These are phyloP conservation scores for Protomyces macrosporus DNA, from an alignment of 1,139 yeast species.

Conservation along the genomic window DNA sequence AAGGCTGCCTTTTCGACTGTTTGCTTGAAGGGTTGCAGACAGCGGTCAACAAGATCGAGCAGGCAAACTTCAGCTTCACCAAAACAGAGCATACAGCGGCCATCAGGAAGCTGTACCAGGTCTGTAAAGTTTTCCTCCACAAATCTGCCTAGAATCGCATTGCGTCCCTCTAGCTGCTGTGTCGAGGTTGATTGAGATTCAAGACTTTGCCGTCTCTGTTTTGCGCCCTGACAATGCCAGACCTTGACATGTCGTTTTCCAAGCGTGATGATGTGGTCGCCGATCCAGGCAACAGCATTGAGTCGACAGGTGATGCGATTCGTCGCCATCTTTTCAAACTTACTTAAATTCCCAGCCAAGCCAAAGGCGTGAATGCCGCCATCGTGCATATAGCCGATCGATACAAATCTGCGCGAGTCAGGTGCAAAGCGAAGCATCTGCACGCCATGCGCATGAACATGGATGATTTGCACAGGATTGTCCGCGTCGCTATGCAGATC, in stretches of 20 bases:
- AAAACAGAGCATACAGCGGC: neutral
- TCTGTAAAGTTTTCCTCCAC: conserved; percentile 7
- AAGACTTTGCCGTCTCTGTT: conserved; percentile 1
- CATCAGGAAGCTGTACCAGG: neutral
- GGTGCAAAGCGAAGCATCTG: conserved; percentile 10
- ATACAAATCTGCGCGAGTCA: conserved; percentile 3
- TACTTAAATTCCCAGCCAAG: neutral
- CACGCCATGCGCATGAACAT: conserved; percentile 16
- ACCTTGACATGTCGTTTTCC: conserved; percentile 16
- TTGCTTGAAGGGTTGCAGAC: neutral
- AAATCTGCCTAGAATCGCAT: conserved; percentile 7
- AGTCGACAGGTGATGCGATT: conserved; percentile 11
- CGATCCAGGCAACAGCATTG: neutral
- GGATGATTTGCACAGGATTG: conserved; percentile 4
- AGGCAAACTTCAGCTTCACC: neutral
- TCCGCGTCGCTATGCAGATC: neutral
- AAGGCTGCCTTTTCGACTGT: neutral
- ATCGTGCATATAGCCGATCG: conserved; percentile 19
- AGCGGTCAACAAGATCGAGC: neutral
- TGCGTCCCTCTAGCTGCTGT: conserved; percentile 12
- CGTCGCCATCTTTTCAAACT: conserved; percentile 9
- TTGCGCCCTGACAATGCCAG: conserved; percentile 11
- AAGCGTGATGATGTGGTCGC: conserved; percentile 3
- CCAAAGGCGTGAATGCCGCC: conserved; percentile 14
- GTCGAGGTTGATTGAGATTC: conserved; percentile 1